Percentiles rank a stretch among this genome's conserved stretches.
Conservation (phyloP, 2,329 filamentous ascomycete species). For the Scedosporium minutisporum region DNA sequence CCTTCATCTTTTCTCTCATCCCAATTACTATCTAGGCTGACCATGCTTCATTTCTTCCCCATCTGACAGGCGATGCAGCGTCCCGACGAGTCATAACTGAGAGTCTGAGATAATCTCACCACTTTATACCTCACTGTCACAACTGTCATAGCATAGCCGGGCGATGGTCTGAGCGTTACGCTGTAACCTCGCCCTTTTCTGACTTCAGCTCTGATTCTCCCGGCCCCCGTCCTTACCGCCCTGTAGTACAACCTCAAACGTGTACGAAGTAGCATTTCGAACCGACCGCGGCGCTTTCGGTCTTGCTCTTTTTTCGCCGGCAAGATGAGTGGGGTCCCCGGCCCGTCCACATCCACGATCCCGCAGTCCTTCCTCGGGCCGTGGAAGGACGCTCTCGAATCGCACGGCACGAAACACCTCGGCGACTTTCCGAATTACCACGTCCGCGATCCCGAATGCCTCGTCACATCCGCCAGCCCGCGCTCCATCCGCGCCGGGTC, state of each 20-base stretch:
- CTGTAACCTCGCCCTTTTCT: no score
- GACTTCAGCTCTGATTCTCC: no score
- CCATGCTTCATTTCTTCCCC: neutral
- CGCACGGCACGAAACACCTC: conserved; percentile 21
- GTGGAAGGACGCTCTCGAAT: conserved; percentile 1
- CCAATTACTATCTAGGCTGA: neutral
- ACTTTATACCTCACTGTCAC: neutral
- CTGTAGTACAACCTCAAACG: neutral
- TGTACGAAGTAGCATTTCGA: neutral
- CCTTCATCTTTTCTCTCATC: neutral
- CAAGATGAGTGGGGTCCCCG: neutral
- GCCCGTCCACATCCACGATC: neutral
- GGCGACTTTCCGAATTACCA: conserved; percentile 41
- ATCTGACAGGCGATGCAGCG: neutral
- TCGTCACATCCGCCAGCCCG: conserved; percentile 39
- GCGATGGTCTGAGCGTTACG: no score
- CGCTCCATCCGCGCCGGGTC: conserved; percentile 45
- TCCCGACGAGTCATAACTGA: neutral
- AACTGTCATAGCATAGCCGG: no score
- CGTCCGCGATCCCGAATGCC: conserved; percentile 28
- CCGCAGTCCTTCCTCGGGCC: conserved; percentile 5
- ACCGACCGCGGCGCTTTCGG: neutral
- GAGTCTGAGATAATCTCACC: neutral
- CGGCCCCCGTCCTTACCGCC: neutral
- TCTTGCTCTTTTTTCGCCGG: neutral